Base-by-base conservation (phyloP, 495 filamentous ascomycete species). In the Platismatia glauca region DNA sequence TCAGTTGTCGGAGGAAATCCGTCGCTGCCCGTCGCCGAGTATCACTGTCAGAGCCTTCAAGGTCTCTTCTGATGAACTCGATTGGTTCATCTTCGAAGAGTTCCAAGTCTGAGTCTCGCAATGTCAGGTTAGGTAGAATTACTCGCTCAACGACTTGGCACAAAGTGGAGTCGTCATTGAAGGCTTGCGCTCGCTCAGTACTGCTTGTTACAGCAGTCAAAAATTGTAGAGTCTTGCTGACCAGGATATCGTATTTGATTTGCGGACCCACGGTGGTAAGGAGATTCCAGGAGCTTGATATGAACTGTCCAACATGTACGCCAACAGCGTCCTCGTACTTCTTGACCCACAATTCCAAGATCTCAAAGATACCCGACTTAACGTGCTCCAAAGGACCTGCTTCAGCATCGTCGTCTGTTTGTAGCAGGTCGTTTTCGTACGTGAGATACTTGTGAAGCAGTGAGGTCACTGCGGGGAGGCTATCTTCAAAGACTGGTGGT, bases 51-150 rank as follows among this genome's bases (percentile, higher is more conserved):
- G 92, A 96, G 27, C 95, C 95, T 73, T 99, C 95, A 20, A 99
- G 81, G 72, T 99, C 93, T 64, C 91, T 85, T 58, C 95, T 81
- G 69, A 97, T 97, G 74, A 95, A 99, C 71, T 99, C 95, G 71
- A 99, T 97, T 4, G 95, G 95, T 72, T 99, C 95, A 69, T 99
- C 95, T 71, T 97, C 95, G 67, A 97, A 96, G 41, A 95, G 79
- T 71, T 99, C 95, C 63, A 95, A 84, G 63, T 99, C 95, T 4
- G 91, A 90, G 65, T 95, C 91, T 48, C 95, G 84, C 29, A 99
- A 79, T 16, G 84, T 85, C 58, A 97, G 84, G 66, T 97, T 99
- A 39, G 95, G 95, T 59, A 99, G 75, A 53, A 99, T 86, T 33
- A 97, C 95, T 75, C 95, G 95, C 73, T 97, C 89, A 39, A 96